Evolutionary conservation across 345 rosid species (phyloP).

Genomic region (Psidium friedrichsthalianum): DNA sequence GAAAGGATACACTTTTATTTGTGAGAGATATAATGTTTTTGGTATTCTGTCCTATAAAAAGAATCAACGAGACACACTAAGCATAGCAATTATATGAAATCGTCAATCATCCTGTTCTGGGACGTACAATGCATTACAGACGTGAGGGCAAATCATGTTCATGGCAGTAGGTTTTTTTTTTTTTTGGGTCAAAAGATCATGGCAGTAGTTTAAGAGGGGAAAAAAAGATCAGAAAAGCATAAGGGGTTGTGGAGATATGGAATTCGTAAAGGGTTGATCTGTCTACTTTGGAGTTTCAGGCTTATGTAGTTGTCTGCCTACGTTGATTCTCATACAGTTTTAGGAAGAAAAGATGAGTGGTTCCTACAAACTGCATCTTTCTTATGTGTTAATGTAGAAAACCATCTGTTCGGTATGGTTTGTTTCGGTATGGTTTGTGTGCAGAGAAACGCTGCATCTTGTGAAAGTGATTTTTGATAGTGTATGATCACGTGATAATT

Average conservation of each 20-base stretch:
- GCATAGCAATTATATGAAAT: too few species aligned
- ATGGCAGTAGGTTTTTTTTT: not conserved
- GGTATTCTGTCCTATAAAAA: too few species aligned
- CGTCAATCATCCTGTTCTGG: too few species aligned
- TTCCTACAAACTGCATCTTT: not conserved
- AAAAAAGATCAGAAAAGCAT: not conserved
- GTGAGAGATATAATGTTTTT: not conserved
- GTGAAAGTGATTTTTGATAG: not conserved
- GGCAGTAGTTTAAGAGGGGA: not conserved
- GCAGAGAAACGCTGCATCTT: not conserved
- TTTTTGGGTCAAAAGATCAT: too few species aligned
- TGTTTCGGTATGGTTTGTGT: not conserved
- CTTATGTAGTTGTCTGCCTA: not conserved
- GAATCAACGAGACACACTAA: too few species aligned
- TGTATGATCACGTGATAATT: not conserved
- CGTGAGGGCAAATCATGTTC: not conserved
- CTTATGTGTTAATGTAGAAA: not conserved
- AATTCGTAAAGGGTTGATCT: not conserved
- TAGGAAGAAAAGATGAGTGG: not conserved
- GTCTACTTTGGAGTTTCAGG: not conserved
- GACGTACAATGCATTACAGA: too few species aligned
- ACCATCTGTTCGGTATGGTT: not conserved
- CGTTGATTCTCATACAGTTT: not conserved
- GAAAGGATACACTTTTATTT: not conserved
- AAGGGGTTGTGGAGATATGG: not conserved